phyloP scores from a whole-genome alignment of 148 eudicot genomes.

The Amaranthus hypochondriacus region DNA sequence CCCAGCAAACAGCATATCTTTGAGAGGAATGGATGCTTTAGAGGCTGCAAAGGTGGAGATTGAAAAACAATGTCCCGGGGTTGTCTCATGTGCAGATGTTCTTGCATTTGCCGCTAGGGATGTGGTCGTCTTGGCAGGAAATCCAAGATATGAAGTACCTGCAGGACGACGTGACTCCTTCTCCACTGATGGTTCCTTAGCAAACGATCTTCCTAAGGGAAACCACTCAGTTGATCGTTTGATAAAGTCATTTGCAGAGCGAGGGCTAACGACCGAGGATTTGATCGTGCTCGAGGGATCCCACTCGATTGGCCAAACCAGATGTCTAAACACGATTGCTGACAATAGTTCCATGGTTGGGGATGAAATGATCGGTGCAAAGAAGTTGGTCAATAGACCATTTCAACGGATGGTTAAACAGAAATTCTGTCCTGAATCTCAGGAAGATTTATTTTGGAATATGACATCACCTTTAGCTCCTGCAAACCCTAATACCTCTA shows the following conservation, averaged over 20 bases:
- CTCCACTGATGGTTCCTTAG: neutral
- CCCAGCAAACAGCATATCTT: constrained; percentile 18
- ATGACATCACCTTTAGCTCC: constrained; percentile 9
- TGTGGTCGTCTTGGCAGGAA: constrained; percentile 17
- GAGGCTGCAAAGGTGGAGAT: constrained; percentile 28
- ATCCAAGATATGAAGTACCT: constrained; percentile 24
- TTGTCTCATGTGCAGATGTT: constrained; percentile 37
- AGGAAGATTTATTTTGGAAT: neutral
- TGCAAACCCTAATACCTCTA: neutral
- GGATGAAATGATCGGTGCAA: neutral
- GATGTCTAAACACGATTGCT: constrained; percentile 9
- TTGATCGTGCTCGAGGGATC: constrained; percentile 23
- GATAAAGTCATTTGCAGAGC: neutral
- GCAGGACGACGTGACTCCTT: constrained; percentile 39
- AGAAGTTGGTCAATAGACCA: neutral
- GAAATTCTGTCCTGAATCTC: neutral
- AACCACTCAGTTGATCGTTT: neutral
- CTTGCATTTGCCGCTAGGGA: constrained; percentile 38
- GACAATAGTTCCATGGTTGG: neutral
- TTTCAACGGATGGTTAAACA: neutral
- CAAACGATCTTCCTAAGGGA: constrained; percentile 21
- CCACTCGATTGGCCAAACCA: constrained; percentile 21
- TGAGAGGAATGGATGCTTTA: constrained; percentile 32
- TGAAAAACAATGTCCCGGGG: constrained; percentile 31
- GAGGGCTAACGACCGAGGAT: constrained; percentile 15